Base-by-base conservation (phyloP, 2,329 filamentous ascomycete species). In the Botrytis hyacinthi region DNA sequence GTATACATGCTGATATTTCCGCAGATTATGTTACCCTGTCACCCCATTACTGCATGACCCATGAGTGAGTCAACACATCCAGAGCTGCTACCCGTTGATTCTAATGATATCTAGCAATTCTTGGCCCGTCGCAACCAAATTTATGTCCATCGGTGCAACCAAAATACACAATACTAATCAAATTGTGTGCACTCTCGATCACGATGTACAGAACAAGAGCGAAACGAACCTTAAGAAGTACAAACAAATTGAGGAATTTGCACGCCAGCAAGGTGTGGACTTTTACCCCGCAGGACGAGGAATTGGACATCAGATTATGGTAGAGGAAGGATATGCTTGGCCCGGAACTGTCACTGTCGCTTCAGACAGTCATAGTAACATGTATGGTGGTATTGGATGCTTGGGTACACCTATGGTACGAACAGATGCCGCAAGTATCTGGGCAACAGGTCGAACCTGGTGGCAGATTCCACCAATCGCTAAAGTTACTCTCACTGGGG, bases 291-390 rank as follows among this genome's bases (percentile, higher is more conserved):
- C 93, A 0, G 93, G 93, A 1, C 83, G 89, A 62, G 93, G 93
- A 20, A 97, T 97, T 79, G 95, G 94, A 0, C 95, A 98, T 81
- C 95, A 98, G 82, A 91, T 95, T 77, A 94, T 96, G 92, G 89
- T 97, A 0, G 94, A 97, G 81, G 93, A 93, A 81, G 91, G 90
- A 22, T 94, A 86, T 85, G 92, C 85, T 79, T 98, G 94, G 94
- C 95, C 95, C 0, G 92, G 93, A 1, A 97, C 93, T 0, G 82
- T 98, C 69, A 89, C 88, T 0, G 94, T 98, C 1, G 95, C 93
- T 0, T 92, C 89, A 0, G 92, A 95, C 81, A 88, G 85, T 62
- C 94, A 98, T 81, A 89, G 86, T 46, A 96, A 94, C 82, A 92
- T 92, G 86, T 98, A 98, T 78, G 94, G 94, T 59, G 93, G 91